Evolutionary conservation across 1,284 basidiomycete genomes (phyloP).

Genomic region (Cystobasidium sp.): DNA sequence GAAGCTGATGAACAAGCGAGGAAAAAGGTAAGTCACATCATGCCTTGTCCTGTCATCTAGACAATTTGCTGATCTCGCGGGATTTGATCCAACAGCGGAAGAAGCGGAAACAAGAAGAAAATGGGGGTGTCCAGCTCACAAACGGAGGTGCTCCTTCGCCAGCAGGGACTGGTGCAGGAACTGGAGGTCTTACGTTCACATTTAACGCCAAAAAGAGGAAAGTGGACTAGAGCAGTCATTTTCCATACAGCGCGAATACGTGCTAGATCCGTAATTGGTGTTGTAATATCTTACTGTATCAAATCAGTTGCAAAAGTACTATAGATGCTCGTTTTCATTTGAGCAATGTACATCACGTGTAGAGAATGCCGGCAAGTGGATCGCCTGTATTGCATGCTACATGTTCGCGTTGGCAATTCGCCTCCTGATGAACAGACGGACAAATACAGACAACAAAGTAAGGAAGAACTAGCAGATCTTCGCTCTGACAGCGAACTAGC

Average conservation of each 20-base stretch:
- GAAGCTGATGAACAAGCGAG: conserved; percentile 33
- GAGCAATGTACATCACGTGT: too few species aligned
- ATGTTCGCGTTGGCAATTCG: too few species aligned
- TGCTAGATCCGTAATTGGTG: neutral
- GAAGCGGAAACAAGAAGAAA: conserved; percentile 35
- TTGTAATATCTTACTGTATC: too few species aligned
- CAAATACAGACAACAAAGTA: neutral
- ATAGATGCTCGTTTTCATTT: too few species aligned
- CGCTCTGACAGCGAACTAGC: neutral
- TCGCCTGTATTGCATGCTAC: too few species aligned
- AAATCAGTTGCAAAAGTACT: too few species aligned
- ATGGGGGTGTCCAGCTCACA: neutral
- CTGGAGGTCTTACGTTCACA: conserved; percentile 5
- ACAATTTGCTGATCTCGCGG: neutral
- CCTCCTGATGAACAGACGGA: too few species aligned
- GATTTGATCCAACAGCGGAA: neutral
- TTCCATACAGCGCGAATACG: neutral
- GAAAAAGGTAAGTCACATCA: conserved; percentile 16
- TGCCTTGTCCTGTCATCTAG: neutral
- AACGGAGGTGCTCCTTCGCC: conserved; percentile 22
- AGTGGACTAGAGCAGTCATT: neutral
- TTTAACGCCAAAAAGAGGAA: conserved; percentile 23
- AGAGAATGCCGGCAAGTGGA: too few species aligned
- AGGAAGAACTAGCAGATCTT: neutral
- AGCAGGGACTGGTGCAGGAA: neutral